Evolutionary conservation across 2,329 filamentous ascomycete species (phyloP).

Genomic region (Neofusicoccum kwambonambiense): DNA sequence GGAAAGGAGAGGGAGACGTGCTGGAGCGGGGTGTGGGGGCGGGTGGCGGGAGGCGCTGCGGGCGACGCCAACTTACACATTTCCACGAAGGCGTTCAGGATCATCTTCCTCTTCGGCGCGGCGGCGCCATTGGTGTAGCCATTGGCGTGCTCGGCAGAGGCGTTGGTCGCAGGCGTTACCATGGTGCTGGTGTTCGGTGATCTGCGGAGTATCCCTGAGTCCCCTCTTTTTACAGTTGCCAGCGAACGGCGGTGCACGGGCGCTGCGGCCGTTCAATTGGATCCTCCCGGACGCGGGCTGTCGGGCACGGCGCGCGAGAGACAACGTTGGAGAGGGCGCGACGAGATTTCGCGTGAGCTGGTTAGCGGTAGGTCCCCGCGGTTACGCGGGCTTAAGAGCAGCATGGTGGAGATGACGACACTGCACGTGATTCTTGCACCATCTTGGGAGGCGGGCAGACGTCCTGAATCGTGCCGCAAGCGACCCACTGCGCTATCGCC

Average conservation of each 20-base stretch:
- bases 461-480: neutral
- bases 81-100: conserved; percentile 46
- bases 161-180: conserved; percentile 2
- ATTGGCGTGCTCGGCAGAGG: neutral
- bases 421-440: conserved; percentile 17
- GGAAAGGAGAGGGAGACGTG: no score
- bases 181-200: neutral
- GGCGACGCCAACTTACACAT: conserved; percentile 20
- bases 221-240: neutral
- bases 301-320: neutral
- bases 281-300: no score
- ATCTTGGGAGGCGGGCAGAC: neutral
- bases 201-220: no score
- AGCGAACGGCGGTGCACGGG: neutral
- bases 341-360: neutral
- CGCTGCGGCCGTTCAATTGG: no score
- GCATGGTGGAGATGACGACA: conserved; percentile 14
- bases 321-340: neutral
- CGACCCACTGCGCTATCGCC: conserved; percentile 2
- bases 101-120: conserved; percentile 35
- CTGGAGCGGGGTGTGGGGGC: neutral
- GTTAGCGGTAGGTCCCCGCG: neutral
- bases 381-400: conserved; percentile 4
- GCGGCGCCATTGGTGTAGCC: conserved; percentile 8
- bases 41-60: neutral